A percentile compares a stretch with the other conserved stretches of the same genome.
phyloP scores from a whole-genome alignment of 345 rosid genomes.

The Kernera saxatilis region DNA sequence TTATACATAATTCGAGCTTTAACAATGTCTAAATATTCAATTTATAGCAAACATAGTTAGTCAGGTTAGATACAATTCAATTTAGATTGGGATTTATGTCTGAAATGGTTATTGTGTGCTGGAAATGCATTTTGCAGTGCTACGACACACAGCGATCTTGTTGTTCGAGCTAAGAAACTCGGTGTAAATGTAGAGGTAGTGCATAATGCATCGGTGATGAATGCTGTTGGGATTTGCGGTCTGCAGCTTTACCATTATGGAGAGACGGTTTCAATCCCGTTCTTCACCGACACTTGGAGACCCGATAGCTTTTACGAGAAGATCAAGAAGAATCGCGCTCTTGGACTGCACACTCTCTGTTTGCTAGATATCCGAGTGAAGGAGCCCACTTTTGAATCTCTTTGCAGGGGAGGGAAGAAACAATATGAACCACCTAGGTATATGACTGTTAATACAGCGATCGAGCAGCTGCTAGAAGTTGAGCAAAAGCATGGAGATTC shows the following conservation, averaged over 20 bases:
- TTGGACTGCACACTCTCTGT: conserved; percentile 90
- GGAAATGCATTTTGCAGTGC: conserved; percentile 42
- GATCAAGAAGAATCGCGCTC: conserved; percentile 51
- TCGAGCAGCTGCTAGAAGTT: conserved; percentile 89
- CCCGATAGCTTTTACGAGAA: conserved; percentile 94
- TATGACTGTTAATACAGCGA: conserved; percentile 80
- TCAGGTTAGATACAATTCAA: not conserved
- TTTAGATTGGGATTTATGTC: not conserved
- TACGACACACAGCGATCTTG: conserved; percentile 89
- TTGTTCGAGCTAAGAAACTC: conserved; percentile 77
- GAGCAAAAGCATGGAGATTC: conserved; percentile 50
- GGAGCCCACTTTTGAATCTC: conserved; percentile 87
- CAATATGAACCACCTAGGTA: conserved; percentile 80
- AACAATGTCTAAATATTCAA: not conserved
- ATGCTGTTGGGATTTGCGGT: conserved; percentile 87
- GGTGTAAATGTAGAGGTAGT: conserved; percentile 71
- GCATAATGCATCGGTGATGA: conserved; percentile 93
- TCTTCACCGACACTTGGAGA: conserved; percentile 83
- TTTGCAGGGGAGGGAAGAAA: conserved; percentile 92
- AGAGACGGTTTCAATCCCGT: conserved; percentile 83
- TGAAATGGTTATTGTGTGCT: not conserved
- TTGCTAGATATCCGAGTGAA: conserved; percentile 87
- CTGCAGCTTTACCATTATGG: conserved; percentile 91
- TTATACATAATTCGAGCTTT: not conserved
- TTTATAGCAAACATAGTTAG: not conserved